Evolutionary conservation across 345 rosid genomes (phyloP), one percentile per base, ranked within the genome.

Genomic region (Sonneratia alba): DNA sequence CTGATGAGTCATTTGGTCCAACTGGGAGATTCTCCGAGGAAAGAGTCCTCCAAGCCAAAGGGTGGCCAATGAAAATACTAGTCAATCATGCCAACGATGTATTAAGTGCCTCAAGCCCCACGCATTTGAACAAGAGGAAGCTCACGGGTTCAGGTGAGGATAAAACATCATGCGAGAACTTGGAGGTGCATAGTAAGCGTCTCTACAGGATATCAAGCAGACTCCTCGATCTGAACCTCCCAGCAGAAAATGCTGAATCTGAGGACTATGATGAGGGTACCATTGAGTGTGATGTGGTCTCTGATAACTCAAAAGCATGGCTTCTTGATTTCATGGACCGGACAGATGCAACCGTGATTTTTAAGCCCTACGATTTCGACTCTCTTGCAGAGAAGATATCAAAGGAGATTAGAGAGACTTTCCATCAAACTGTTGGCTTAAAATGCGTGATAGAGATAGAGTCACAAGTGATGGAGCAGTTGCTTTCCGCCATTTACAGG

Each of bases 151-250:
- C 76, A 11, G 75, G 76, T 64, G 80, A 76, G 24, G 65, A 51
- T 67, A 74, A 71, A 18, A 87, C 76, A 72, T 79, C 65, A 57
- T 48, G 43, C 1, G 81, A 81, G 75, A 56, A 59, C 43, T 24
- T 57, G 7, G 88, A 82, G 71, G 74, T 34, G 24, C 75, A 75
- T 40, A 90, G 86, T 74, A 78, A 88, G 78, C 78, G 87, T 47
- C 72, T 85, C 34, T 79, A 85, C 76, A 83, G 24, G 77, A 74
- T 78, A 43, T 62, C 69, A 37, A 73, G 73, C 37, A 76, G 72
- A 72, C 79, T 76, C 71, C 85, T 90, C 43, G 93, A 91, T 77
- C 77, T 91, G 81, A 88, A 91, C 78, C 81, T 88, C 77, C 91
- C 91, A 1, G 91, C 88, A 3, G 90, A 85, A 77, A 89, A 81